Evolutionary conservation across 2,329 filamentous ascomycete genomes (phyloP), one percentile per base, ranked within the genome.

Genomic region (Macroventuria anomochaeta): DNA sequence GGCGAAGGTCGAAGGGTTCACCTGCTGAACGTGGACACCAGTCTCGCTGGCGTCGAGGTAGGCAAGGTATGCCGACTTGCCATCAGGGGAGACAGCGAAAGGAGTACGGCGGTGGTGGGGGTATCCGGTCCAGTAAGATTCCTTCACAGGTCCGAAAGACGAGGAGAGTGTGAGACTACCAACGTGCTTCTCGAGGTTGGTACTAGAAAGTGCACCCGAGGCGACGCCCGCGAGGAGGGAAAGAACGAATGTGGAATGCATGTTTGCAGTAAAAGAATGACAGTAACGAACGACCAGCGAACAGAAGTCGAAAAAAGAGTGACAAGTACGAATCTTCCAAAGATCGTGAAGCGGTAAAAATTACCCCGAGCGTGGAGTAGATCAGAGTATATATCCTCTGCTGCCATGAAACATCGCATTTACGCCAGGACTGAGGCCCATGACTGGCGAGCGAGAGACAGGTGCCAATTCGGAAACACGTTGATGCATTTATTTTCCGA

Each of bases 21-120:
- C 75, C 36, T 81, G 76, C 68, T 86, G 83, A 15, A 87, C 72
- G 63, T 85, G 81, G 10, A 87, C 82, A 46, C 78, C 81, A 3
- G 77, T 82, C 39, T 80, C 81, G 38, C 78, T 83, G 21, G 76
- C 72, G 63, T 86, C 83, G 13, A 87, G 80, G 62, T 86, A 87
- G 8, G 85, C 85, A 8, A 87, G 67, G 66, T 84, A 86, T 11
- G 82, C 84, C 3, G 79, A 80, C 53, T 81, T 81, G 55, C 83
- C 83, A 66, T 86, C 79, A 2, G 84, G 83, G 1, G 84, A 86
- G 25, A 71, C 62, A n/a, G 84, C 79, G 57, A 87, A 87, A 5
- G 84, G 84, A 11, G 84, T 86, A 44, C 84, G 80, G 38, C 84
- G 81, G 67, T 87, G 84, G 61, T 87, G 85, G 37, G 83, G 82